Evolutionary conservation across 164 flowering plant genomes (phyloP), one percentile per base, ranked within the genome.

Genomic region (Nymphaea colorata): DNA sequence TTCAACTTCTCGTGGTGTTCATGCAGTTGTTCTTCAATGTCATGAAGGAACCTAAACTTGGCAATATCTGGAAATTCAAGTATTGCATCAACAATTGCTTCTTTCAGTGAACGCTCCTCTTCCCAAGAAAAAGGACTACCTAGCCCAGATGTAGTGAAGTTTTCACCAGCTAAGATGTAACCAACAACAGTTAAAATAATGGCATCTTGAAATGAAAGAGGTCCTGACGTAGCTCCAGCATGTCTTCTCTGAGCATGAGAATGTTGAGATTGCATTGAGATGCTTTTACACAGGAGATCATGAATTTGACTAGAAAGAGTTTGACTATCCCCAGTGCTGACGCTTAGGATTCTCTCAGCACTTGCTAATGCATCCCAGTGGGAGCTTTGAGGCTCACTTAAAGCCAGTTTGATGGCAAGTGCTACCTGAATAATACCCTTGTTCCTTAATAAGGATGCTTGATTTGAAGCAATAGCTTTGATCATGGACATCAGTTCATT

Each of bases 61-160:
- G 85, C 84, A n/a, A 68, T 75, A 12, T 75, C 65, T 42, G 97
- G 93, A 70, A 90, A 87, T 68, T 90, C 96, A 66, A 90, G 76
- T 53, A 94, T 76, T 16, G 93, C 96, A 69, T 94, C 97, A 17
- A 90, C 79, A 36, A 94, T 77, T 66, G 95, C 86, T 78, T 94
- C 97, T 79, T 91, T 90, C 73, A 94, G 75, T 51, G 82, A 76
- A 67, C 84, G 91, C 79, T 94, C 99, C 80, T 94, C 97, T 79
- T 91, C 93, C 98, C 99, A 94, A 65, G 99, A 90, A 72, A 94
- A 94, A 15, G 99, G 97, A 44, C 97, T 84, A 67, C 71, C 83
- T 43, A 93, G 85, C 3, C 97, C 95, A 64, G 97, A 84, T 42
- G 95, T 86, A 42, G 95, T 90, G 74, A 94, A 91, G 76, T 85